Base-by-base conservation (phyloP, 1,284 basidiomycete species). In the Ustilago xerochloae region DNA sequence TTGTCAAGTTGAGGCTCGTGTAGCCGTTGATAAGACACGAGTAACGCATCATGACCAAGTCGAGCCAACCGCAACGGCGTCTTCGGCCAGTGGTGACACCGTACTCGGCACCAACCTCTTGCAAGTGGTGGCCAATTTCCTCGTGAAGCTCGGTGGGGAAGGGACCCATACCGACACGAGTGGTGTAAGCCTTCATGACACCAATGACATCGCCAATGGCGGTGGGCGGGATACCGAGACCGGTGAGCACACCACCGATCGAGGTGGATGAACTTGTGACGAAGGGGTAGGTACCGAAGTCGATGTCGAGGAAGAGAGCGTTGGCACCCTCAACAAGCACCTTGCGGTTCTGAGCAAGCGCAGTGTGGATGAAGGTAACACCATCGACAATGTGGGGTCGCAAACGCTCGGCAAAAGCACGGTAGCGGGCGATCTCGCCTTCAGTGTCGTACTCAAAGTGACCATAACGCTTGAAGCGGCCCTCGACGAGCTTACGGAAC, bases 381-480 rank as follows among this genome's bases (percentile, higher is more conserved):
- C 92, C 92, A 86, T 98, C 93, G 69, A 93, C 87, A 63, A 99
- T 93, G 85, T 92, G 93, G 3, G 97, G 96, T 47, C 88, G 89
- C 65, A 99, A 87, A 8, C 94, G 90, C 71, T 92, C 90, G 6
- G 96, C 94, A 53, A 98, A 90, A 49, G 87, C 89, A 91, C 93
- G 71, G 88, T 98, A 97, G 35, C 94, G 90, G 78, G 89, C 82
- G 63, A 99, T 98, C 86, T 99, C 96, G 46, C 91, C 94, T 84
- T 98, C 96, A 10, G 96, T 98, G 85, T 99, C 96, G 83, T 98
- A 99, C 84, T 98, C 96, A 80, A 99, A 99, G 85, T 94, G 88
- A 2, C 97, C 96, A 83, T 99, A 99, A 50, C 96, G 92, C 87
- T 99, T 99, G 88, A 97, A 97, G 16, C 96, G 89, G 12, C 94